Evolutionary conservation across 495 filamentous ascomycete species (phyloP).

Genomic region (Penicillium coffeae): DNA sequence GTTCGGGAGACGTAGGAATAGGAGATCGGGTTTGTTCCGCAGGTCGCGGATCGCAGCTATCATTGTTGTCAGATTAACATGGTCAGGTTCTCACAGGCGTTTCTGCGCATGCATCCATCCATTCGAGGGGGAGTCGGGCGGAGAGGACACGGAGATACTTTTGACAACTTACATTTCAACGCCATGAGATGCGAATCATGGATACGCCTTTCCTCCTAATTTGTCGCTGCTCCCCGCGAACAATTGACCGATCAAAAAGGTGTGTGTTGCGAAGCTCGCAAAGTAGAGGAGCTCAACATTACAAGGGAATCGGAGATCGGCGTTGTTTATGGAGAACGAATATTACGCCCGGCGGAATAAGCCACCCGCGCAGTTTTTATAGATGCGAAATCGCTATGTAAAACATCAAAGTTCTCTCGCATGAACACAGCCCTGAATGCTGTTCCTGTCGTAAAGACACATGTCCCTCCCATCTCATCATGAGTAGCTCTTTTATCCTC

Average conservation of each 20-base stretch:
- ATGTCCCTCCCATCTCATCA: neutral
- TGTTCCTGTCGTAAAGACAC: neutral
- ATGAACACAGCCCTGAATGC: neutral
- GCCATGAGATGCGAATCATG: slow-evolving; percentile 33
- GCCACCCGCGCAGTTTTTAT: slow-evolving; percentile 16
- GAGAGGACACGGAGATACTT: neutral
- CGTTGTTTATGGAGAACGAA: slow-evolving; percentile 23
- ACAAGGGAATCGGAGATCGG: slow-evolving; percentile 5
- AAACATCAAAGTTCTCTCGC: neutral
- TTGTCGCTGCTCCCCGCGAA: slow-evolving; percentile 5
- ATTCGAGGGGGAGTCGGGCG: slow-evolving; percentile 1
- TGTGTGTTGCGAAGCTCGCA: neutral
- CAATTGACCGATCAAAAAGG: neutral
- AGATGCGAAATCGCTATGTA: neutral
- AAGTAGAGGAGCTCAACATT: slow-evolving; percentile 10
- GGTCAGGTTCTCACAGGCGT: slow-evolving; percentile 2
- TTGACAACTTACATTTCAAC: slow-evolving; percentile 37
- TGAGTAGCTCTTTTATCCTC: neutral
- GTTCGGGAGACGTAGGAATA: slow-evolving; percentile 39
- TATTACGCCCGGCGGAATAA: slow-evolving; percentile 20
- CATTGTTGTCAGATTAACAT: slow-evolving; percentile 16
- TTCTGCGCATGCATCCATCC: slow-evolving; percentile 13
- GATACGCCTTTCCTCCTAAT: slow-evolving; percentile 9
- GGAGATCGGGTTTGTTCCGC: slow-evolving; percentile 40
- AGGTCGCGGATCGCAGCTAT: slow-evolving; percentile 41